Conservation (phyloP, 495 filamentous ascomycete species). For the Sabuloglossum arenarium region DNA sequence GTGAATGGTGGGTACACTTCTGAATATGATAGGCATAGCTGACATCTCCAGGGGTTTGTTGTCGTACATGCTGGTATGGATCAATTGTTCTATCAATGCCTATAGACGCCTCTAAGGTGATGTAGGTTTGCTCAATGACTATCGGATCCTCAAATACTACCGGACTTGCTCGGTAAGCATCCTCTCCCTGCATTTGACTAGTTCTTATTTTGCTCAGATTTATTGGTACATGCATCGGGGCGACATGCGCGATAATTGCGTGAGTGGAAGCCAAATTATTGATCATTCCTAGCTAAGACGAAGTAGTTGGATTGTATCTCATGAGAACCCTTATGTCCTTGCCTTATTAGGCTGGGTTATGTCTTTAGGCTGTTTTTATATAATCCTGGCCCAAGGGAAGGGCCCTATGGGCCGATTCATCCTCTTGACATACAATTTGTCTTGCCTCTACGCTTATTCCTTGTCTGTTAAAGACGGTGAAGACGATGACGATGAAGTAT, state of each 20-base stretch:
- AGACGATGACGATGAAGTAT: conserved; percentile 44
- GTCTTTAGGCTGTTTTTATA: conserved; percentile 63
- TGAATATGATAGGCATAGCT: neutral
- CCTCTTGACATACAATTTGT: conserved; percentile 59
- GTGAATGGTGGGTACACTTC: conserved; percentile 42
- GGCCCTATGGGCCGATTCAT: conserved; percentile 77
- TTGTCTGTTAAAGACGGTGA: conserved; percentile 53
- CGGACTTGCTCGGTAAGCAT: conserved; percentile 40
- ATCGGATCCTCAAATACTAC: conserved; percentile 90
- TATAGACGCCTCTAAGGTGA: neutral
- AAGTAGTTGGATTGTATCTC: conserved; percentile 40
- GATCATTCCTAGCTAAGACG: neutral
- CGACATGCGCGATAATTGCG: conserved; percentile 45
- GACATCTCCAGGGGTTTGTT: conserved; percentile 38
- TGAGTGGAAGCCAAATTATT: neutral
- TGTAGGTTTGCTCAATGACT: conserved; percentile 71
- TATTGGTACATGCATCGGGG: conserved; percentile 71
- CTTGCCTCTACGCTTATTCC: conserved; percentile 83
- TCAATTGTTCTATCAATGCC: neutral
- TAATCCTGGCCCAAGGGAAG: conserved; percentile 66
- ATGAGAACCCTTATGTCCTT: conserved; percentile 50
- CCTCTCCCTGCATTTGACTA: neutral
- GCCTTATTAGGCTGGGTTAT: conserved; percentile 63
- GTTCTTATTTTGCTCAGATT: conserved; percentile 22
- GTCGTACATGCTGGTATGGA: conserved; percentile 70